Evolutionary conservation across 805 yeast species (phyloP).

Genomic region (baker's yeast (Saccharomyces cerevisiae)): DNA sequence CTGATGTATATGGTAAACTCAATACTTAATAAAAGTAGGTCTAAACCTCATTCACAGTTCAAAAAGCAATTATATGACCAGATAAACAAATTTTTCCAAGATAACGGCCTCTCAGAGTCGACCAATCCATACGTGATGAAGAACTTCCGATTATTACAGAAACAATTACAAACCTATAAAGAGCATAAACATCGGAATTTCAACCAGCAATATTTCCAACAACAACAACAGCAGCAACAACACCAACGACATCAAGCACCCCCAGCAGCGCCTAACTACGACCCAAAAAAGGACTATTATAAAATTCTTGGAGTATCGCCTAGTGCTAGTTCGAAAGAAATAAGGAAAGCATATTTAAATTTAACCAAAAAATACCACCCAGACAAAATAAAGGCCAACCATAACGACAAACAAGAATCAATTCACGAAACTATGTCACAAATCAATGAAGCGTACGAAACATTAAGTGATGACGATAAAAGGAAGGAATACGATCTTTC

Average conservation of each 20-base stretch:
- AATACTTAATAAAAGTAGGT: conserved; percentile 8
- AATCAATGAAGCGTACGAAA: conserved; percentile 88
- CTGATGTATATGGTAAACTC: conserved; percentile 18
- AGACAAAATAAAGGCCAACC: conserved; percentile 67
- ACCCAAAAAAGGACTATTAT: conserved; percentile 60
- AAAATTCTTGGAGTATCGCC: conserved; percentile 60
- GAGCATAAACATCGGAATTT: conserved; percentile 34
- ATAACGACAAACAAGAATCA: conserved; percentile 53
- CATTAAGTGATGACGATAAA: conserved; percentile 57
- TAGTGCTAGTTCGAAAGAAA: conserved; percentile 61
- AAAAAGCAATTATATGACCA: conserved; percentile 7
- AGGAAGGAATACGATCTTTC: conserved; percentile 58
- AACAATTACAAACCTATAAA: conserved; percentile 40
- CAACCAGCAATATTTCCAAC: conserved; percentile 29
- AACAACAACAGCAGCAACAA: conserved; percentile 34
- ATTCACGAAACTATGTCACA: conserved; percentile 83
- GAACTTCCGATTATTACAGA: conserved; percentile 33
- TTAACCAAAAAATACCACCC: conserved; percentile 83
- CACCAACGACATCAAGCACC: conserved; percentile 25
- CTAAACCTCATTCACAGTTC: neutral
- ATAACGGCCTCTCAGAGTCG: conserved; percentile 14
- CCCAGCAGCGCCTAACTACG: conserved; percentile 9
- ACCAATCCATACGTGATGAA: conserved; percentile 11
- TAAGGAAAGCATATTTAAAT: conserved; percentile 73
- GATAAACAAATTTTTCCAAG: conserved; percentile 18